Evolutionary conservation across 176 grass and related monocot species (phyloP).

Genomic region (Oryza glaberrima): DNA sequence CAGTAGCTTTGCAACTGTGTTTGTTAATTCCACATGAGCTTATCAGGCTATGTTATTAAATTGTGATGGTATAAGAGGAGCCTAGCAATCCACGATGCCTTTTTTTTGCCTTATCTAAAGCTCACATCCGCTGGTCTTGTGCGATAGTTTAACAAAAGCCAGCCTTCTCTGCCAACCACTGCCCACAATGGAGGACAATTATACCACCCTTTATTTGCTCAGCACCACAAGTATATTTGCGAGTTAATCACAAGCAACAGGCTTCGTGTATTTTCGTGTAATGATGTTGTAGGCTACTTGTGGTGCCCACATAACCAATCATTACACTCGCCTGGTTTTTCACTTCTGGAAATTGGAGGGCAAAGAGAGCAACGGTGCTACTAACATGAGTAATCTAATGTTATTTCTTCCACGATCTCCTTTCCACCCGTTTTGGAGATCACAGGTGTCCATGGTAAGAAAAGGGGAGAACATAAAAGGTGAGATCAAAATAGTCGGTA

Average conservation of each 20-base stretch:
- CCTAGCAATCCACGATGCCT: constrained; percentile 11
- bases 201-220: not conserved
- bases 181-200: constrained; percentile 26
- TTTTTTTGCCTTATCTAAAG: constrained; percentile 32
- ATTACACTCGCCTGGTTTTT: not conserved
- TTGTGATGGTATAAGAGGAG: not conserved
- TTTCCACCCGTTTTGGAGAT: no score
- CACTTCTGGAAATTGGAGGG: not conserved
- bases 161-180: constrained; percentile 38
- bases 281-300: not conserved
- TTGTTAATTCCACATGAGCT: not conserved
- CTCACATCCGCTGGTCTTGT: constrained; percentile 20
- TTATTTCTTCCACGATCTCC: not conserved
- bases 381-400: not conserved
- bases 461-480: no score
- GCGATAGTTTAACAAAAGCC: not conserved
- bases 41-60: constrained; percentile 25
- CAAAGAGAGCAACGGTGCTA: not conserved
- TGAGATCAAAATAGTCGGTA: not conserved
- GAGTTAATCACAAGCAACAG: constrained; percentile 1
- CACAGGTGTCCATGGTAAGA: no score
- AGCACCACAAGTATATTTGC: constrained; percentile 10
- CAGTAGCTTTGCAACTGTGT: not conserved
- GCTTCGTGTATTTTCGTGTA: not conserved
- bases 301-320: constrained; percentile 10